Conservation (phyloP, 345 rosid genomes). For the Arabidopsis arenosa region DNA sequence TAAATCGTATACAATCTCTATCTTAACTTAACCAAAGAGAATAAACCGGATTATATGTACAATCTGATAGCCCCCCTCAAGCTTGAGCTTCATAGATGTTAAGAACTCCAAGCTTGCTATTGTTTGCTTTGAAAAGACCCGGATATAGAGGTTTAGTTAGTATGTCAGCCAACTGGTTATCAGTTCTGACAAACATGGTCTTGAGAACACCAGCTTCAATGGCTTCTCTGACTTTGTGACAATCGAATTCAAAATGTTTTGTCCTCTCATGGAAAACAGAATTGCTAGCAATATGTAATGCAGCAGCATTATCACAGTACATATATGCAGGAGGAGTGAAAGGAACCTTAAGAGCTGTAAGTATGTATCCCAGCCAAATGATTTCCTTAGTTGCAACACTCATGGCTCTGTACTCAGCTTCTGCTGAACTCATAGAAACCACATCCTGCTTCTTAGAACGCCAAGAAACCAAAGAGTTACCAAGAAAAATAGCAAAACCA, state of each 20-base stretch:
- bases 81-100: neutral
- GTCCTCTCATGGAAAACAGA: neutral
- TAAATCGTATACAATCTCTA: too few relatives aligned
- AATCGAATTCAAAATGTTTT: neutral
- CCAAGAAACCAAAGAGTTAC: neutral
- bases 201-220: neutral
- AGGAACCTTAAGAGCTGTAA: too few relatives aligned
- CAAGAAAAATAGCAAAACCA: neutral
- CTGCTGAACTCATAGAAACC: neutral
- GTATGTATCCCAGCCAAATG: too few relatives aligned
- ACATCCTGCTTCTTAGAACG: neutral
- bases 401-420: neutral
- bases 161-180: rapidly evolving
- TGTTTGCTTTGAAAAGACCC: neutral
- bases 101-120: neutral
- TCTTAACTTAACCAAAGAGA: too few relatives aligned
- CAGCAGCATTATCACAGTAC: too few relatives aligned
- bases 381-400: neutral
- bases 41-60: too few relatives aligned
- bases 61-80: neutral
- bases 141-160: neutral
- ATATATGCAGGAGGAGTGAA: neutral
- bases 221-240: too few relatives aligned
- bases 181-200: neutral
- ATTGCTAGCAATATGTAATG: neutral